Evolutionary conservation across 805 yeast species (phyloP).

Genomic region (Cephaloascus fragrans): DNA sequence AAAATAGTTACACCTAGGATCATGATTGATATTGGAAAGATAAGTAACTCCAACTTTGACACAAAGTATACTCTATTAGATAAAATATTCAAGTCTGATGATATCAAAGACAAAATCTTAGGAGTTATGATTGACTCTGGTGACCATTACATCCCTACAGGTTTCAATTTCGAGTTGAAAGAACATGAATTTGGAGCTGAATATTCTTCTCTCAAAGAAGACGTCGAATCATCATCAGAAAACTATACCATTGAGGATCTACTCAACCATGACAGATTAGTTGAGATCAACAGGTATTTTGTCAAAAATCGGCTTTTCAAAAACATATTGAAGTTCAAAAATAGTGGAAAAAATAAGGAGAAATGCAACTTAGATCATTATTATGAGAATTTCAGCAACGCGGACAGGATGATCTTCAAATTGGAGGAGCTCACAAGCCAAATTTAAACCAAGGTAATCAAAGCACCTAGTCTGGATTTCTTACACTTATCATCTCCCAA

Average conservation of each 20-base stretch:
- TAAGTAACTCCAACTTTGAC: conserved; percentile 9
- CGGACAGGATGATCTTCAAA: conserved; percentile 12
- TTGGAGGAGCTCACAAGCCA: conserved; percentile 10
- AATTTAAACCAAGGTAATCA: too few species aligned
- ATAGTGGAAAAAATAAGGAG: neutral
- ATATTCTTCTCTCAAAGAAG: neutral
- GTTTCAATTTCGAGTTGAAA: conserved; percentile 3
- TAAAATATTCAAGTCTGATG: conserved; percentile 8
- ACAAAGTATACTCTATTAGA: conserved; percentile 5
- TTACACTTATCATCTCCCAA: too few species aligned
- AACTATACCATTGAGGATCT: neutral
- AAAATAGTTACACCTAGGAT: conserved; percentile 4
- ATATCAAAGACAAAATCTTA: conserved; percentile 11
- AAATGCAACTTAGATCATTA: neutral
- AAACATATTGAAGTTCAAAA: conserved; percentile 1
- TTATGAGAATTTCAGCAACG: conserved; percentile 13
- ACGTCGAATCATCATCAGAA: neutral
- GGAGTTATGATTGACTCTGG: conserved; percentile 34
- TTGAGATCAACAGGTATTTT: conserved; percentile 8
- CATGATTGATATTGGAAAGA: conserved; percentile 17
- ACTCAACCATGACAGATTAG: conserved; percentile 1
- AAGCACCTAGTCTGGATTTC: too few species aligned
- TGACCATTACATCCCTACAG: conserved; percentile 16
- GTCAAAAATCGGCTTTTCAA: conserved; percentile 6
- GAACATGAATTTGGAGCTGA: neutral